Base-by-base conservation (phyloP, 495 filamentous ascomycete genomes). In the Daldinia grandis region DNA sequence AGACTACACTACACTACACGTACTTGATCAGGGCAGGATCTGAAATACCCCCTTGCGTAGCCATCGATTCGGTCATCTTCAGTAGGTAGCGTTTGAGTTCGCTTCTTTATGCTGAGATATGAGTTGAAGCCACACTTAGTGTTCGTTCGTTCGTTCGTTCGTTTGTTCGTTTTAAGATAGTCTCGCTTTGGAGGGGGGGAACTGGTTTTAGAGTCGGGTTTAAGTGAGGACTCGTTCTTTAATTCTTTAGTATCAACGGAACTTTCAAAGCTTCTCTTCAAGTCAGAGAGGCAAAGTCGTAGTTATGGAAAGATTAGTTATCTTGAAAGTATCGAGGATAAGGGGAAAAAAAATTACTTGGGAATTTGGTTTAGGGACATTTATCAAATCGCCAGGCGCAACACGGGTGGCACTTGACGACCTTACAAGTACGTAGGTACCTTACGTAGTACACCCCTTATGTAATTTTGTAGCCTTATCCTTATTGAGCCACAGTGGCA, bases 11-110 rank as follows among this genome's bases (percentile, higher is more conserved):
- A 62, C 75, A 67, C 68, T 63, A 69, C 25, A 70, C 72, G 62
- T 78, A 87, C 86, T 85, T 87, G 78, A 88, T 88, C 65, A 88
- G 83, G 49, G 84, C 82, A 57, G 86, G 86, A 76, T 88, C 86
- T 62, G 86, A 86, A 76, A 88, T 88, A 62, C 86, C 86, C 53
- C 84, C 85, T 66, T 75, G 74, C 25, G 78, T 78, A 66, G 72
- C 68, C 65, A 85, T 73, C 67, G 79, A 71, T 28, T 73, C 74
- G 44, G 75, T 25, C 75, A 75, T 77, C 47, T 71, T 74, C 30
- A 40, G 28, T 59, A 37, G 62, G 21, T 25, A 21, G 27, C n/a
- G 24, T 42, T 50, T 60, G n/a, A 44, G 7, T 53, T 25, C 33
- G 27, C 33, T 56, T 62, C 24, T 57, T 57, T 47, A 53, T 33